Base-by-base conservation (phyloP, 345 rosid genomes). In the Populus simonii region DNA sequence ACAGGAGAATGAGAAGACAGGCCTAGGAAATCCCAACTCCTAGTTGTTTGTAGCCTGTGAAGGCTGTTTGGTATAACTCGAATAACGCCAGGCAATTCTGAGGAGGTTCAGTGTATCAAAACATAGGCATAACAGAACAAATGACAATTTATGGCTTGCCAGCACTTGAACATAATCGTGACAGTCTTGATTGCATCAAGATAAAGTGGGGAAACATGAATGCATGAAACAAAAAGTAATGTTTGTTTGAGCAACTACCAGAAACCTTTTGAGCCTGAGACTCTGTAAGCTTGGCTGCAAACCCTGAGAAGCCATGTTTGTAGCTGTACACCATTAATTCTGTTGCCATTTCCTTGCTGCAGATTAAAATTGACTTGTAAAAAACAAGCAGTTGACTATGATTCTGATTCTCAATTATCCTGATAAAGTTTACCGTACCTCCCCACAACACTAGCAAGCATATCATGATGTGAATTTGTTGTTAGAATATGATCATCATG, bases 281-380 rank as follows among this genome's bases (percentile, higher is more conserved):
- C 70, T 86, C 80, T 22, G 92, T 87, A 47, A 92, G 89, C 83
- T 86, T 84, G 18, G 91, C 97, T 66, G 97, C 91, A 79, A 92
- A 92, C 36, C 94, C 94, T 7, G 94, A 90, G 79, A 92, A 90
- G 55, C 91, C 91, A 83, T 90, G 92, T 83, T 85, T 87, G 80
- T 89, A 92, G 82, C 91, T 89, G 81, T 92, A 89, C 74, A 92
- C 87, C 86, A 92, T 85, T 79, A 76, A 84, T 76, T 85, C 76
- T 69, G 78, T 75, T 13, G 91, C 90, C 10, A 84, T 78, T 80
- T 87, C 80, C 76, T 83, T 86, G 87, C 93, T 90, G 90, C 86
- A 85, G 70, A 80, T 79, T 70, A 77, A 71, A 74, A 79, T 53
- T 61, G 62, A 23, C 67, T 16, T 49, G 18, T 57, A n/a, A 59